Percentiles rank a stretch among this genome's conserved stretches.
Conservation (phyloP, 805 yeast species). For the Metschnikowia cerradonensis region DNA sequence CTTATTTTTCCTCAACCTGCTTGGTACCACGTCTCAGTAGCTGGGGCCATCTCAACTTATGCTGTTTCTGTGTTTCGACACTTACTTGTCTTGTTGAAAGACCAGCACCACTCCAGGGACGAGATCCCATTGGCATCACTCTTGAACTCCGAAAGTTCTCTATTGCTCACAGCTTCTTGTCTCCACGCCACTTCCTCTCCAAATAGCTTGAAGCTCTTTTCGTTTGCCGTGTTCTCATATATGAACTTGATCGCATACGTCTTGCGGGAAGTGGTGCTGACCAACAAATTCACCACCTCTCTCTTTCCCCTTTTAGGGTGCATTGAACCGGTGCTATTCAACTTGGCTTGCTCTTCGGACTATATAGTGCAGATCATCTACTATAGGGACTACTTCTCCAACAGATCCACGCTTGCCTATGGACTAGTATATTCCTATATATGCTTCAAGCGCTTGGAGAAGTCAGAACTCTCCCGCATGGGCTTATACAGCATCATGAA, state of each 20-base stretch:
- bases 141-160: constrained; percentile 28
- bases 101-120: constrained; percentile 4
- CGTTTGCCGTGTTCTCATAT: constrained; percentile 26
- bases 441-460: constrained; percentile 14
- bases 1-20: constrained; percentile 1
- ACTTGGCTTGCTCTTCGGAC: constrained; percentile 13
- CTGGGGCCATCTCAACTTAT: constrained; percentile 15
- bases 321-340: constrained; percentile 15
- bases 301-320: constrained; percentile 13
- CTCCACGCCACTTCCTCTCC: constrained; percentile 19
- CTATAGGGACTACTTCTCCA: constrained; percentile 8
- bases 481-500: constrained; percentile 12
- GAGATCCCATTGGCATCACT: constrained; percentile 20
- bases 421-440: constrained; percentile 14
- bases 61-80: constrained; percentile 12
- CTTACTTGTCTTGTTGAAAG: constrained; percentile 6
- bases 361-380: constrained; percentile 12
- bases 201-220: constrained; percentile 21
- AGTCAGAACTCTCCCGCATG: constrained; percentile 12
- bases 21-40: constrained; percentile 11
- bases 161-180: constrained; percentile 21
- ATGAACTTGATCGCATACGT: constrained; percentile 23
- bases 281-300: constrained; percentile 12
- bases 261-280: constrained; percentile 13
- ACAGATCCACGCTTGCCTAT: constrained; percentile 10